Percentiles rank a stretch among this genome's conserved stretches.
Evolutionary conservation across 2,329 filamentous ascomycete genomes (phyloP).

Genomic region (Penicillium occitanis): DNA sequence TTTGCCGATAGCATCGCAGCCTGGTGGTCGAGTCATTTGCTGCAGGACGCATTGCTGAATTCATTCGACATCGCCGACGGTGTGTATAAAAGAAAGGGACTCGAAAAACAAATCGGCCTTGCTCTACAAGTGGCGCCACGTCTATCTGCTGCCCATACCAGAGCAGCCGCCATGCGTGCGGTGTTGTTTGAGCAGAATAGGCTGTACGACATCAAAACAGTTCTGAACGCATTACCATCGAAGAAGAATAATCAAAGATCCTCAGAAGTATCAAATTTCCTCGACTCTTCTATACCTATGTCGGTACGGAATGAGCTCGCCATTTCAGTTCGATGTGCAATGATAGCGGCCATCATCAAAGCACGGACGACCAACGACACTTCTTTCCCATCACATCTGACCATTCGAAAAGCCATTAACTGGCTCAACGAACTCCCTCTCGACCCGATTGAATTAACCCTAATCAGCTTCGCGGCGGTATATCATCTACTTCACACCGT

Average conservation of each 20-base stretch:
- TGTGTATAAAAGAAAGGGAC: slow-evolving; percentile 38
- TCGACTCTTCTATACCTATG: slow-evolving; percentile 55
- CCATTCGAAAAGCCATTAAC: slow-evolving; percentile 41
- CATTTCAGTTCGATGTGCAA: slow-evolving; percentile 59
- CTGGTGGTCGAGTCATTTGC: slow-evolving; percentile 77
- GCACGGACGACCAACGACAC: slow-evolving; percentile 35
- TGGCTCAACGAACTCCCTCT: slow-evolving; percentile 45
- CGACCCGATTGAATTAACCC: slow-evolving; percentile 44
- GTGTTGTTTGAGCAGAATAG: slow-evolving; percentile 57
- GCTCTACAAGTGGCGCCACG: slow-evolving; percentile 74
- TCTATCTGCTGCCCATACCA: slow-evolving; percentile 67
- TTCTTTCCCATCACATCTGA: slow-evolving; percentile 38
- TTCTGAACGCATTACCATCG: slow-evolving; percentile 55
- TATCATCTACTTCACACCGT: slow-evolving; percentile 45
- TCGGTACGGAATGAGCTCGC: slow-evolving; percentile 54
- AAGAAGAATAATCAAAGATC: slow-evolving; percentile 32
- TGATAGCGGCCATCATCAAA: slow-evolving; percentile 55
- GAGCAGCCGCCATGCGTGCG: slow-evolving; percentile 59
- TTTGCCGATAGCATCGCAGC: slow-evolving; percentile 87
- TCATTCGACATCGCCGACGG: slow-evolving; percentile 58
- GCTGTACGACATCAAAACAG: slow-evolving; percentile 52
- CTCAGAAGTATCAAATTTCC: slow-evolving; percentile 44
- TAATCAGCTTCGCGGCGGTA: slow-evolving; percentile 43
- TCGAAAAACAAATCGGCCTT: slow-evolving; percentile 60
- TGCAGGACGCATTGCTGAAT: slow-evolving; percentile 67